Evolutionary conservation across 192 early-diverging fungal genomes (phyloP).

Genomic region (Mortierella hygrophila): DNA sequence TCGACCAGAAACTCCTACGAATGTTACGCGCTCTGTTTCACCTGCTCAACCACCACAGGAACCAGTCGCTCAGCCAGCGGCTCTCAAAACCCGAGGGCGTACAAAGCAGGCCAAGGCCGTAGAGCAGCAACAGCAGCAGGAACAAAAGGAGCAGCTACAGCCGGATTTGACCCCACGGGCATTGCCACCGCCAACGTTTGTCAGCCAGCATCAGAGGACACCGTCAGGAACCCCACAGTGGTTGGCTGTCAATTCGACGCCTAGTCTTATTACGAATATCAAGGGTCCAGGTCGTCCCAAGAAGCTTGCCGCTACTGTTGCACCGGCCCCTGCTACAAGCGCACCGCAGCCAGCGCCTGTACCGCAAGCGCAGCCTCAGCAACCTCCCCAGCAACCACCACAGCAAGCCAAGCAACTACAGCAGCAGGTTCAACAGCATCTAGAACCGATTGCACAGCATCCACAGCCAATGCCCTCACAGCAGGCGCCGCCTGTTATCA

Average conservation of each 20-base stretch:
- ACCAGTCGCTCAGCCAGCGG: background rate
- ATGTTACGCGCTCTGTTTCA: background rate
- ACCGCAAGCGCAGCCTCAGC: background rate
- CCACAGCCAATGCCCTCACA: background rate
- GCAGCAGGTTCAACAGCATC: conserved; percentile 9
- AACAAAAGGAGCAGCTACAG: background rate
- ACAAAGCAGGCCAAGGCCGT: conserved; percentile 8
- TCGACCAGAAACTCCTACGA: background rate
- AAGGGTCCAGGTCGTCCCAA: conserved; percentile 29
- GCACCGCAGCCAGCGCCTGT: background rate
- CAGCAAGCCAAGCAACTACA: conserved; percentile 5
- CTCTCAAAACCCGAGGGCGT: background rate
- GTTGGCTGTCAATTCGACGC: conserved; percentile 43
- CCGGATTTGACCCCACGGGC: background rate
- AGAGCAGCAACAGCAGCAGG: conserved; percentile 16
- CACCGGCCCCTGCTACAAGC: background rate
- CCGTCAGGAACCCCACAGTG: conserved; percentile 50
- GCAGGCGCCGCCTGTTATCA: background rate
- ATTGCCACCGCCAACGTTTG: conserved; percentile 40
- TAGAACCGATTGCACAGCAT: background rate
- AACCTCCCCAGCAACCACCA: background rate
- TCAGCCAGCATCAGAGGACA: conserved; percentile 51
- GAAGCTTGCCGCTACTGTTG: background rate
- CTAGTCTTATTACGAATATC: conserved; percentile 29
- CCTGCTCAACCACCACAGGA: background rate